A percentile compares a stretch with the other conserved stretches of the same genome.
These are phyloP conservation scores for Cyanidioschyzon merolae DNA, from an alignment of 23 red algal genomes.

Conservation along the genomic window DNA sequence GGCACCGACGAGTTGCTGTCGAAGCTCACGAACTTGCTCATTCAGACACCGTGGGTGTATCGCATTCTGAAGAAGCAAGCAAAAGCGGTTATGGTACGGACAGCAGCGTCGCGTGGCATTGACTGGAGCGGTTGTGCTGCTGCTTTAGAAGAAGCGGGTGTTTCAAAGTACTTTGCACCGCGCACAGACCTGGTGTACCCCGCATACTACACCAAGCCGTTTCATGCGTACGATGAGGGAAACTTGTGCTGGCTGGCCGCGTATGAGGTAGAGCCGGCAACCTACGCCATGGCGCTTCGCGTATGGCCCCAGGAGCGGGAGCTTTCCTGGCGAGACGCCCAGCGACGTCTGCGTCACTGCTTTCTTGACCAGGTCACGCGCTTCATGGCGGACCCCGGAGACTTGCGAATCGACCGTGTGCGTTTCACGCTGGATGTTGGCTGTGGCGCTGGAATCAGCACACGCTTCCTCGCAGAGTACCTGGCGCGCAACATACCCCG, in stretches of 20 bases:
- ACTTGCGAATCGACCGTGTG: not conserved
- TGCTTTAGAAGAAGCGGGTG: slow-evolving; percentile 10
- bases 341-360: slow-evolving; percentile 5
- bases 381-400: not conserved
- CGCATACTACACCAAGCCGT: slow-evolving; percentile 29
- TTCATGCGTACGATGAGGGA: slow-evolving; percentile 54
- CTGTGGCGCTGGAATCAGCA: slow-evolving; percentile 42
- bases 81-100: slow-evolving; percentile 27
- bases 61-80: slow-evolving; percentile 16
- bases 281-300: slow-evolving; percentile 23
- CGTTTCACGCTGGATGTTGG: slow-evolving; percentile 33
- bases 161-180: not conserved
- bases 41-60: slow-evolving; percentile 23
- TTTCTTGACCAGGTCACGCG: not conserved
- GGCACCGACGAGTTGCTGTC: slow-evolving; percentile 16
- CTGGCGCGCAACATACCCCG: not conserved
- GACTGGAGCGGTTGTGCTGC: slow-evolving; percentile 15
- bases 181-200: slow-evolving; percentile 23
- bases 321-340: slow-evolving; percentile 11
- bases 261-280: slow-evolving; percentile 35
- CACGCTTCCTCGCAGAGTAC: not conserved
- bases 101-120: slow-evolving; percentile 30
- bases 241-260: slow-evolving; percentile 51
- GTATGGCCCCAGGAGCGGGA: slow-evolving; percentile 13
- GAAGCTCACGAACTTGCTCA: slow-evolving; percentile 19